A percentile compares a stretch with the other conserved stretches of the same genome.
Evolutionary conservation across 2,329 filamentous ascomycete species (phyloP).

Genomic region (Beauveria medogensis): DNA sequence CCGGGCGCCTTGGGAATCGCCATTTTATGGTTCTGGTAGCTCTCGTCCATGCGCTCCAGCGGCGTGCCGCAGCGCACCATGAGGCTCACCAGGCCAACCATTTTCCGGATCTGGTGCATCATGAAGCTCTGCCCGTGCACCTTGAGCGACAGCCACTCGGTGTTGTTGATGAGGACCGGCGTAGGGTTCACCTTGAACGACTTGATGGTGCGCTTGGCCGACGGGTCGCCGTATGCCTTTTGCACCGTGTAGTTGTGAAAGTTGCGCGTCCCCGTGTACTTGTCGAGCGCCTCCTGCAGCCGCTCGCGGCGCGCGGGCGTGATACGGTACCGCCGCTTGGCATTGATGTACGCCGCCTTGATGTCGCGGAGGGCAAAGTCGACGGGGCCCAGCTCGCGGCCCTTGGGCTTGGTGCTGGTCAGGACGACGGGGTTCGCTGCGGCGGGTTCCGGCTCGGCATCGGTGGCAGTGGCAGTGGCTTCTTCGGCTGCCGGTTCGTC

Average conservation of each 20-base stretch:
- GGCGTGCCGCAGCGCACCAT: slow-evolving; percentile 78
- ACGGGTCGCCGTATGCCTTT: slow-evolving; percentile 72
- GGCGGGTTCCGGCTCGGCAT: slow-evolving; percentile 15
- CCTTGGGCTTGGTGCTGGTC: slow-evolving; percentile 29
- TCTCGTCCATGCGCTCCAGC: slow-evolving; percentile 61
- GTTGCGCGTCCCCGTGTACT: slow-evolving; percentile 78
- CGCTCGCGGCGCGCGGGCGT: slow-evolving; percentile 61
- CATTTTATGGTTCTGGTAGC: slow-evolving; percentile 64
- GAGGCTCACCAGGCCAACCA: slow-evolving; percentile 88
- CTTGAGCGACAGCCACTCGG: slow-evolving; percentile 91
- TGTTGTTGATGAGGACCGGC: slow-evolving; percentile 80
- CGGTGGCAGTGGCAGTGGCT: slow-evolving; percentile 15
- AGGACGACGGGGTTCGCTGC: slow-evolving; percentile 17
- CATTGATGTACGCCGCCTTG: slow-evolving; percentile 71
- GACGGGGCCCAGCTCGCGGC: slow-evolving; percentile 41
- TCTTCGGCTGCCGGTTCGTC: slow-evolving; percentile 16
- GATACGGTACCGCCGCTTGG: slow-evolving; percentile 80
- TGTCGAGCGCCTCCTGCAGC: slow-evolving; percentile 65
- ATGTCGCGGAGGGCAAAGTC: slow-evolving; percentile 63
- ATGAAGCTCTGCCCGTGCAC: slow-evolving; percentile 98
- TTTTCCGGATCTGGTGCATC: slow-evolving; percentile 99
- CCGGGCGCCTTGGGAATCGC: slow-evolving; percentile 92
- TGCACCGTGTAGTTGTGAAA: slow-evolving; percentile 98
- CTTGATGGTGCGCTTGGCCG: slow-evolving; percentile 83
- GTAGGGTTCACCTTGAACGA: slow-evolving; percentile 72